Percentiles rank a stretch among this genome's conserved stretches.
Conservation (phyloP, 495 filamentous ascomycete species). For the Massariosphaeria phaeospora region DNA sequence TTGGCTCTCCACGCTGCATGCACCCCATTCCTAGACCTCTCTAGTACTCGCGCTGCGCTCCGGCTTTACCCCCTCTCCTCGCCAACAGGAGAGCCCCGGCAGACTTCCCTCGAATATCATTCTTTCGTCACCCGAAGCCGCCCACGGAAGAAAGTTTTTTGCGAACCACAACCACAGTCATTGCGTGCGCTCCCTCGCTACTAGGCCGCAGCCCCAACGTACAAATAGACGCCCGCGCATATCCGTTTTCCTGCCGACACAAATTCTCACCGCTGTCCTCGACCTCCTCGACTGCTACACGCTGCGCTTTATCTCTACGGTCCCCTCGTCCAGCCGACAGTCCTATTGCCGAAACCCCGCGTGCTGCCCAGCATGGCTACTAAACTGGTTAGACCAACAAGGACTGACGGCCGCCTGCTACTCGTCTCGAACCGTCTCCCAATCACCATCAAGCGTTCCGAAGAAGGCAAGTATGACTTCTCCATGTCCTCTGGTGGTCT, state of each 20-base stretch:
- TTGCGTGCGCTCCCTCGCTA: not conserved
- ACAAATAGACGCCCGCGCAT: not conserved
- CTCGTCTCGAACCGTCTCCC: slow-evolving; percentile 91
- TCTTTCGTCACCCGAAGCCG: slow-evolving; percentile 8
- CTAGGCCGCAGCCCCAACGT: not conserved
- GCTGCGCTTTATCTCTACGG: not conserved
- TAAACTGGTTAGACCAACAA: too few species aligned
- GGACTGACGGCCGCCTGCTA: slow-evolving; percentile 53
- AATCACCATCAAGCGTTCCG: slow-evolving; percentile 87
- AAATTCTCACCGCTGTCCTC: not conserved
- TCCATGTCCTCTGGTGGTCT: slow-evolving; percentile 93
- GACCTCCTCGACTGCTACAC: not conserved
- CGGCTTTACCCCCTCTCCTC: not conserved
- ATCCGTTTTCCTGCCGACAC: not conserved
- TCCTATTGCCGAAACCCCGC: slow-evolving; percentile 32
- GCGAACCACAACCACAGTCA: not conserved
- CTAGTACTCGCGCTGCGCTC: too few species aligned
- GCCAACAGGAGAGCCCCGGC: not conserved
- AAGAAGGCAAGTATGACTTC: slow-evolving; percentile 77
- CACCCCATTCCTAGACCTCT: too few species aligned
- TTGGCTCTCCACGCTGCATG: too few species aligned
- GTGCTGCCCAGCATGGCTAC: too few species aligned
- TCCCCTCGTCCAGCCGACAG: not conserved
- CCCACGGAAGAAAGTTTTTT: not conserved
- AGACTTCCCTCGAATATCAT: slow-evolving; percentile 5